A percentile compares a stretch with the other conserved stretches of the same genome.
Evolutionary conservation across 2,329 filamentous ascomycete species (phyloP).

Genomic region (Acrocalymma vagum): DNA sequence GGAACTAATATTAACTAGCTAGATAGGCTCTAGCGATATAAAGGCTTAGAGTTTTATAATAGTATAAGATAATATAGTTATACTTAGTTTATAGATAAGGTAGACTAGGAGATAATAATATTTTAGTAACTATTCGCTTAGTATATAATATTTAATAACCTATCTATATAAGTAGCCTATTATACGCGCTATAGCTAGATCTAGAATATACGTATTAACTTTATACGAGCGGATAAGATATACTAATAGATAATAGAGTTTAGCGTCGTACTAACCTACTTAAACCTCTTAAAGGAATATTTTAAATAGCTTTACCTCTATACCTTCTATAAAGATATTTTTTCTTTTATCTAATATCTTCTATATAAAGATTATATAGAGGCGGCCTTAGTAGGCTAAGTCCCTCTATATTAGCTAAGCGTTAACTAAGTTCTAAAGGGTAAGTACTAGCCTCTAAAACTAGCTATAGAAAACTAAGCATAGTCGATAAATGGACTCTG

Average conservation of each 20-base stretch:
- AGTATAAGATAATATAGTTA: slow-evolving; percentile 2
- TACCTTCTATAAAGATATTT: slow-evolving; percentile 1
- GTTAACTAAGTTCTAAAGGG: slow-evolving; percentile 2
- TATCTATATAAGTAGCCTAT: slow-evolving; percentile 2
- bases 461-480: slow-evolving; percentile 4
- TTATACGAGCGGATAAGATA: slow-evolving; percentile 1
- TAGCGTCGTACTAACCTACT: background rate
- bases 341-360: slow-evolving; percentile 3
- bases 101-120: background rate
- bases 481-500: too few relatives aligned
- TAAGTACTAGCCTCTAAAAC: slow-evolving; percentile 1
- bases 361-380: slow-evolving; percentile 2
- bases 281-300: slow-evolving; percentile 1
- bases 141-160: slow-evolving; percentile 3
- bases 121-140: slow-evolving; percentile 1
- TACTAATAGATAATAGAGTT: slow-evolving; percentile 2
- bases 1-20: background rate
- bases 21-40: slow-evolving; percentile 1
- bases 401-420: slow-evolving; percentile 1
- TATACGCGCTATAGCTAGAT: slow-evolving; percentile 3
- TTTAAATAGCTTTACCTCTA: slow-evolving; percentile 3
- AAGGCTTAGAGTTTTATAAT: slow-evolving; percentile 1
- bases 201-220: slow-evolving; percentile 1
- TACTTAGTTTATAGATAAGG: slow-evolving; percentile 2
- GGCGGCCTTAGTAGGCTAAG: background rate